A percentile compares a stretch with the other conserved stretches of the same genome.
These are phyloP conservation scores for Picochlorum sp. DNA, from an alignment of 139 green algal species.

Conservation along the genomic window DNA sequence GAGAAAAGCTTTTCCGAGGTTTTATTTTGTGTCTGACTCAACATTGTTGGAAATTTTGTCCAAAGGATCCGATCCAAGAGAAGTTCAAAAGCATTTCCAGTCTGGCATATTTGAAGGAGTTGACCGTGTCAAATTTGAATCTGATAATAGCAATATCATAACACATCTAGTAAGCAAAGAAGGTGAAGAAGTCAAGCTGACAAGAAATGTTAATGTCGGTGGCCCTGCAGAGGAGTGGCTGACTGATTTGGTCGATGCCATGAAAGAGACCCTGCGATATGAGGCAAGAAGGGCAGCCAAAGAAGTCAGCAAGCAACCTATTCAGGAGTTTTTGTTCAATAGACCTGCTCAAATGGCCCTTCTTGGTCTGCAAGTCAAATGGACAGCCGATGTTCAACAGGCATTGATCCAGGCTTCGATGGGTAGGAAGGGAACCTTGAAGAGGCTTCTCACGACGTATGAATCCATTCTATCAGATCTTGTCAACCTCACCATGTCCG, in stretches of 20 bases:
- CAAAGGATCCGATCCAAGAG: conserved; percentile 78
- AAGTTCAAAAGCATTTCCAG: conserved; percentile 91
- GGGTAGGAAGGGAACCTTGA: conserved; percentile 81
- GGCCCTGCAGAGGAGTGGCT: conserved; percentile 94
- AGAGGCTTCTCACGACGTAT: conserved; percentile 77
- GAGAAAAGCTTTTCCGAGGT: conserved; percentile 88
- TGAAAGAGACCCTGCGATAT: conserved; percentile 63
- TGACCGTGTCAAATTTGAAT: conserved; percentile 83
- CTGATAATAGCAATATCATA: conserved; percentile 77
- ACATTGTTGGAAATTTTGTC: conserved; percentile 95
- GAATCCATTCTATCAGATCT: conserved; percentile 71
- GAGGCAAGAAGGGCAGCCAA: neutral
- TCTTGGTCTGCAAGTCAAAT: conserved; percentile 92
- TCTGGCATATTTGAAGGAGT: conserved; percentile 90
- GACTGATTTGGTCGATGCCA: conserved; percentile 85
- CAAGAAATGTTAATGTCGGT: conserved; percentile 57
- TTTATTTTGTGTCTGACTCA: conserved; percentile 96
- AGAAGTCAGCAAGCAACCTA: neutral
- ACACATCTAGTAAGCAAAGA: conserved; percentile 85
- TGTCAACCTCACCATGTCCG: conserved; percentile 71
- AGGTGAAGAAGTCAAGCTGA: conserved; percentile 62
- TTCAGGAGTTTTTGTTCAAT: conserved; percentile 32
- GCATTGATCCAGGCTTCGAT: conserved; percentile 46
- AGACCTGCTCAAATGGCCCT: conserved; percentile 55
- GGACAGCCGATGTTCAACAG: conserved; percentile 74